phyloP scores from a whole-genome alignment of 164 flowering plant species.

The Nymphaea thermarum region DNA sequence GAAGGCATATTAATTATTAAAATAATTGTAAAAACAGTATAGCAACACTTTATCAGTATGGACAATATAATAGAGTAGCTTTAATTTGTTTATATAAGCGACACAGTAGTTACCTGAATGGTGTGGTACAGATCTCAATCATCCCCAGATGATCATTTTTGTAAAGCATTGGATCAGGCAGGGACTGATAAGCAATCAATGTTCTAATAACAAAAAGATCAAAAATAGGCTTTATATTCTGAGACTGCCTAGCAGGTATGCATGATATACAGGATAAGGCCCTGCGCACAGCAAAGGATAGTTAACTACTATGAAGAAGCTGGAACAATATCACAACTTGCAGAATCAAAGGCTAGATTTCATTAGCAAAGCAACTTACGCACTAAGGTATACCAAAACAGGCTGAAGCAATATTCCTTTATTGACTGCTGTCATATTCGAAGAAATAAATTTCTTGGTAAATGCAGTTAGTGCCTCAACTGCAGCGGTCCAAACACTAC shows the following conservation, averaged over 20 bases:
- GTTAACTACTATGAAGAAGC: not conserved
- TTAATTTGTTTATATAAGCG: not conserved
- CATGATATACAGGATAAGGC: conserved; percentile 62
- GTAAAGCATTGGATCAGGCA: conserved; percentile 76
- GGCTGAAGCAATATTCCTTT: conserved; percentile 76
- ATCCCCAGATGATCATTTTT: conserved; percentile 65
- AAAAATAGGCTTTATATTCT: conserved; percentile 35
- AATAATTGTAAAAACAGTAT: too few relatives aligned
- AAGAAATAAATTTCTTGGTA: conserved; percentile 63
- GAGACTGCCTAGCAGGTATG: conserved; percentile 33
- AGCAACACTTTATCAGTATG: too few relatives aligned
- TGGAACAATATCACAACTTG: not conserved
- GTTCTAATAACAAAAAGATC: conserved; percentile 54
- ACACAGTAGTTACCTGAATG: conserved; percentile 51
- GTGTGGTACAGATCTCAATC: conserved; percentile 65
- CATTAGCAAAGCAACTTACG: conserved; percentile 16
- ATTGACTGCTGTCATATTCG: conserved; percentile 17
- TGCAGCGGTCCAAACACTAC: conserved; percentile 89
- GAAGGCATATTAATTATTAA: too few relatives aligned
- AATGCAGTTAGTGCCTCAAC: conserved; percentile 82
- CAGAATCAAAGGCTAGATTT: not conserved
- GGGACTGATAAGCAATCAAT: conserved; percentile 69
- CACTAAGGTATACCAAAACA: conserved; percentile 63
- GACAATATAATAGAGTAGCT: too few relatives aligned
- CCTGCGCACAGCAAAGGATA: conserved; percentile 22